Evolutionary conservation across 495 filamentous ascomycete species (phyloP).

Genomic region (Aspergillus indologenus): DNA sequence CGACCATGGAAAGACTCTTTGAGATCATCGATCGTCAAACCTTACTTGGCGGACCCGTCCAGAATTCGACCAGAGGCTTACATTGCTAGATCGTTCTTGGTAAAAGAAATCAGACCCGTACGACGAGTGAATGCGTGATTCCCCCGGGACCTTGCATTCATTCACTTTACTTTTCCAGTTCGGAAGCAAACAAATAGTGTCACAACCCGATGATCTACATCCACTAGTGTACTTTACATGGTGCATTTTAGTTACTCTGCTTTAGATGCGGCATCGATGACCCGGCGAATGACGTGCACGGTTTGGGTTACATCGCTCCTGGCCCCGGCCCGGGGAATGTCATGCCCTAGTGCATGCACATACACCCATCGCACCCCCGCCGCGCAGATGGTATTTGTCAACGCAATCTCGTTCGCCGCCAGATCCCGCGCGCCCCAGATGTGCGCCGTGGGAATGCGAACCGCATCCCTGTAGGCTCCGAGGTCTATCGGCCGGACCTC

Average conservation of each 20-base stretch:
- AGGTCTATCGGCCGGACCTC: background rate
- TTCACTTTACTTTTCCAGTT: too few relatives aligned
- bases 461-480: background rate
- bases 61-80: background rate
- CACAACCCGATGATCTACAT: background rate
- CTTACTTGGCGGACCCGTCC: too few relatives aligned
- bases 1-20: background rate
- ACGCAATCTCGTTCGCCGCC: constrained; percentile 1
- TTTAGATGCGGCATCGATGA: constrained; percentile 1
- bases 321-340: constrained; percentile 19
- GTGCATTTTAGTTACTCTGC: background rate
- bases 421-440: constrained; percentile 31
- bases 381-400: constrained; percentile 15
- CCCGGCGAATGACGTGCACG: constrained; percentile 17
- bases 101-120: too few relatives aligned
- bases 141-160: background rate
- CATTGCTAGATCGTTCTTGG: background rate
- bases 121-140: too few relatives aligned
- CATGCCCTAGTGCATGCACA: constrained; percentile 27
- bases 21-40: background rate
- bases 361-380: constrained; percentile 16
- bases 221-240: background rate
- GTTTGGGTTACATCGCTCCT: constrained; percentile 9
- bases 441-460: constrained; percentile 30
- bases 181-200: background rate